Base-by-base conservation (phyloP, 106 monocot genomes). In the Dioscorea zingiberensis region DNA sequence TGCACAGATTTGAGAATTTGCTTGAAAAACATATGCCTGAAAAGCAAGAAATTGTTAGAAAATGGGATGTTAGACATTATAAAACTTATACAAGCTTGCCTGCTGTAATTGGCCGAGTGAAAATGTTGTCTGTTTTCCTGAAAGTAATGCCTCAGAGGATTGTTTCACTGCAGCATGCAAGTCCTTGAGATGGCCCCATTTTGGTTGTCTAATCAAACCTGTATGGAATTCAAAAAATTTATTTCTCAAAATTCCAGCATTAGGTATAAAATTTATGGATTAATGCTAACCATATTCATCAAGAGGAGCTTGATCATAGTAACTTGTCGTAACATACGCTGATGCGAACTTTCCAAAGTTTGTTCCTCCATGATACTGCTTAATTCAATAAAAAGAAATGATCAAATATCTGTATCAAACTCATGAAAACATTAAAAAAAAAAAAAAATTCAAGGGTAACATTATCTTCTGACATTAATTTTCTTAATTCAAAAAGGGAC, bases 361-460 rank as follows among this genome's bases (percentile, higher is more conserved):
- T 49, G 97, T 98, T 48, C 97, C 97, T 59, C 97, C 97, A 70
- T 98, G 97, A 65, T 93, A 98, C 97, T 98, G 59, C 62, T 75
- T 77, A 6, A 38, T 38, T 38, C 38, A 38, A 38, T 38, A 6
- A 38, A 38, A 2, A 38, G n/a, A n/a, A 6, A 38, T 38, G 38
- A 6, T 38, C 38, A 38, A 38, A 38, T 38, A 38, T 38, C 38
- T 8, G 10, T 10, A 38, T 8, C 9, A 38, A 38, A 38, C 38
- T 38, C 38, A 1, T 8, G 38, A 38, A 38, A 38, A 38, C 38
- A 38, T 38, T 6, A 10, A 38, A 6, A 38, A 38, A 38, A 6
- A 8, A 6, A 38, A 10, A 38, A 38, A n/a, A n/a, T n/a, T n/a
- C n/a, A n/a, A n/a, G n/a, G n/a, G n/a, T n/a, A n/a, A n/a, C n/a